Percentiles rank a stretch among this genome's conserved stretches.
These are phyloP conservation scores for Skeletonema tropicum DNA, from an alignment of 108 stramenopile species.

Conservation along the genomic window DNA sequence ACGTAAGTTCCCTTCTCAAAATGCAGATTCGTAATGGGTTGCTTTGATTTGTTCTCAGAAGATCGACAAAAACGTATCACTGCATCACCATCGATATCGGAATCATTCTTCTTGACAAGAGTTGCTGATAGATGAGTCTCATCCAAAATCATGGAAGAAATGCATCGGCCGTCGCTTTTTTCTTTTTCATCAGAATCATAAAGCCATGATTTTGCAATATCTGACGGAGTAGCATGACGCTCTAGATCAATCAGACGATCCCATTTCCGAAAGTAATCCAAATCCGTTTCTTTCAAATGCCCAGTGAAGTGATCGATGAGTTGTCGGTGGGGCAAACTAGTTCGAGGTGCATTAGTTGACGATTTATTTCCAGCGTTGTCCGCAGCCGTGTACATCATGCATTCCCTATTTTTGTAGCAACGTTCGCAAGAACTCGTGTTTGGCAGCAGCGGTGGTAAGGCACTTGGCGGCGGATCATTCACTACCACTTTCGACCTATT, in stretches of 20 bases:
- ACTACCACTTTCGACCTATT: conserved; percentile 24
- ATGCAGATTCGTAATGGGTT: conserved; percentile 35
- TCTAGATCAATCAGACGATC: conserved; percentile 90
- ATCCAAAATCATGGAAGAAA: conserved; percentile 67
- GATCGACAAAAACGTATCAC: conserved; percentile 48
- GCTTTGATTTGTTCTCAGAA: conserved; percentile 7
- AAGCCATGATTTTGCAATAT: conserved; percentile 69
- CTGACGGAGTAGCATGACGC: conserved; percentile 48
- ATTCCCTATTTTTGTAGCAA: conserved; percentile 81
- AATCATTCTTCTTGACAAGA: background rate
- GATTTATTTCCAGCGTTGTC: conserved; percentile 23
- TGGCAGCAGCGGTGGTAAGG: conserved; percentile 62
- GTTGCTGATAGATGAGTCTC: conserved; percentile 14
- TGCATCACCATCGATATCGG: conserved; percentile 18
- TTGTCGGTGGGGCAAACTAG: conserved; percentile 44
- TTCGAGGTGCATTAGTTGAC: background rate
- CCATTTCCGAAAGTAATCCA: conserved; percentile 85
- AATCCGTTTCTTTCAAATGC: conserved; percentile 62
- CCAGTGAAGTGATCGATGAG: conserved; percentile 71
- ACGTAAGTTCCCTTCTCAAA: conserved; percentile 63
- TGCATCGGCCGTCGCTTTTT: conserved; percentile 61
- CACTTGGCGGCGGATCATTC: conserved; percentile 45
- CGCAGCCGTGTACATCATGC: conserved; percentile 86
- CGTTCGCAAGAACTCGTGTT: conserved; percentile 59
- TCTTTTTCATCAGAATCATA: conserved; percentile 59